Percentiles rank a stretch among this genome's conserved stretches.
phyloP scores from a whole-genome alignment of 805 yeast species.

The Metschnikowia chrysomelidarum region DNA sequence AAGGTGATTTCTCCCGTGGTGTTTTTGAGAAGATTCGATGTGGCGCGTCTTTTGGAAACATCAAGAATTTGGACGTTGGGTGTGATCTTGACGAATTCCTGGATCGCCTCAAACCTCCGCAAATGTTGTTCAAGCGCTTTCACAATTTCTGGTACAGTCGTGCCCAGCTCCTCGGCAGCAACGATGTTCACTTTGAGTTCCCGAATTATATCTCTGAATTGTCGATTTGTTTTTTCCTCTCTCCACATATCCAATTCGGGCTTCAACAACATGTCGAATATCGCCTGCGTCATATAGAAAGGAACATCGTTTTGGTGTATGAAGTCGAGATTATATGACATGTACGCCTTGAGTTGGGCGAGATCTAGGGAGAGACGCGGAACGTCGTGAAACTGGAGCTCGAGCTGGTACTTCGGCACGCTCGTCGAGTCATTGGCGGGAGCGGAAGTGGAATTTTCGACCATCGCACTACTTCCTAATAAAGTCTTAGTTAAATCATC shows the following conservation, averaged over 20 bases:
- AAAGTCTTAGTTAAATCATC: too few species aligned
- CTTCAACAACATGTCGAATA: slow-evolving; percentile 29
- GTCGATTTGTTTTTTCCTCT: neutral
- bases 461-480: too few species aligned
- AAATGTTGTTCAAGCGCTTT: slow-evolving; percentile 6
- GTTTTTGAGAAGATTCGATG: slow-evolving; percentile 8
- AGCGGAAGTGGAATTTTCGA: neutral
- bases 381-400: slow-evolving; percentile 37
- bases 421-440: too few species aligned
- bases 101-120: slow-evolving; percentile 7
- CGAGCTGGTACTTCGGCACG: slow-evolving; percentile 22
- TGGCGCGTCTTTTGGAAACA: slow-evolving; percentile 14
- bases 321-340: slow-evolving; percentile 38
- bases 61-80: slow-evolving; percentile 12
- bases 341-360: slow-evolving; percentile 33
- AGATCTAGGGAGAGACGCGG: slow-evolving; percentile 47
- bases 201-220: slow-evolving; percentile 5
- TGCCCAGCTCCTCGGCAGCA: slow-evolving; percentile 19
- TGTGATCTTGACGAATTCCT: slow-evolving; percentile 6
- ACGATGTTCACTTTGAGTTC: slow-evolving; percentile 14
- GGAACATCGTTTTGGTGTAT: slow-evolving; percentile 62
- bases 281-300: slow-evolving; percentile 51
- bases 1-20: slow-evolving; percentile 11
- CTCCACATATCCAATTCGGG: slow-evolving; percentile 23
- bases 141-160: slow-evolving; percentile 8